Conservation (phyloP, 352 stramenopile species). For the Elongisporangium prolatum region DNA sequence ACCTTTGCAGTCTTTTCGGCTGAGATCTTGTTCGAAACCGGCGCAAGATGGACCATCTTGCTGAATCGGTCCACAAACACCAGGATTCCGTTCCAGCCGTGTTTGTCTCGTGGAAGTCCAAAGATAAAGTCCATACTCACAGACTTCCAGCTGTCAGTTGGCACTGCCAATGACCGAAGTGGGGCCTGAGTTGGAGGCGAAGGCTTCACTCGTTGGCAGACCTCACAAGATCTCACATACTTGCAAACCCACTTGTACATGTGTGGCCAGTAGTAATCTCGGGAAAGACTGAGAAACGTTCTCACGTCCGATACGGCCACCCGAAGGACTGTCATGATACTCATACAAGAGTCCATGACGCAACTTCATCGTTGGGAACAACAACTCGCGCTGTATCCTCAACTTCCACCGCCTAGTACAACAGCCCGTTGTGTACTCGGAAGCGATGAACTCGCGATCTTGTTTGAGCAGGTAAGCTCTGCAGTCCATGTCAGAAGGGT, state of each 20-base stretch:
- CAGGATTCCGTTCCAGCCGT: conserved; percentile 10
- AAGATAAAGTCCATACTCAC: conserved; percentile 19
- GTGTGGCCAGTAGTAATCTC: conserved; percentile 17
- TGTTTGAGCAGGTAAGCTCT: no score
- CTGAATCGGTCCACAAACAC: no score
- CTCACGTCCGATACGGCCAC: conserved; percentile 14
- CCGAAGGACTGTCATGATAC: conserved; percentile 9
- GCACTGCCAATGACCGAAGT: conserved; percentile 4
- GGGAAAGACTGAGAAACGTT: conserved; percentile 9
- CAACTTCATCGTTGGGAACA: conserved; percentile 9
- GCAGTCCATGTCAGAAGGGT: no score
- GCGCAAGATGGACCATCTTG: conserved; percentile 20
- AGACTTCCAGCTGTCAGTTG: conserved; percentile 8
- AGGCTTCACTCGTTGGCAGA: no score
- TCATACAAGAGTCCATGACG: conserved; percentile 11
- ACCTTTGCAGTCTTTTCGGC: conserved; percentile 12
- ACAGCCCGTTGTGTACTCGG: no score
- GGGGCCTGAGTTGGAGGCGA: conserved; percentile 4
- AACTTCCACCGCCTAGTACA: no score
- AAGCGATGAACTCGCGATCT: no score
- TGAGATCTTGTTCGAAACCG: conserved; percentile 2
- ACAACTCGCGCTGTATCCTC: conserved; percentile 7
- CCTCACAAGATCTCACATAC: conserved; percentile 8
- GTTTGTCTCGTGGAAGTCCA: conserved; percentile 5
- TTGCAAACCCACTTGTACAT: conserved; percentile 22